Conservation (phyloP, 805 yeast species). For the Groenewaldozyma salmanticensis region DNA sequence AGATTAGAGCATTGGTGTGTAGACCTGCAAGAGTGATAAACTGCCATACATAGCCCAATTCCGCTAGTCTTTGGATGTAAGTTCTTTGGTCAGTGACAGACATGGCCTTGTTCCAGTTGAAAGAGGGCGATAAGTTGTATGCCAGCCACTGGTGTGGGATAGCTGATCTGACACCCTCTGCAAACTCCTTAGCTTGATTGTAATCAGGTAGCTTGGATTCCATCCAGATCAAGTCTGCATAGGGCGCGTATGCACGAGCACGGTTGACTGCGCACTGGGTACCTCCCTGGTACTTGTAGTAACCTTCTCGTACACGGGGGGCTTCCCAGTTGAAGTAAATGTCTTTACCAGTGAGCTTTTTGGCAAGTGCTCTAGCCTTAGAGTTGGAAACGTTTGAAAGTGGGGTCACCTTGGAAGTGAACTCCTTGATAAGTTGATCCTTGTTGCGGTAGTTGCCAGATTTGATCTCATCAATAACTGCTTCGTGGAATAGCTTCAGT, state of each 20-base stretch:
- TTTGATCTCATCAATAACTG: constrained; percentile 72
- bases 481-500: constrained; percentile 81
- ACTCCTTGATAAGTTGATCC: constrained; percentile 51
- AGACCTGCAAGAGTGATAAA: constrained; percentile 95
- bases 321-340: constrained; percentile 90
- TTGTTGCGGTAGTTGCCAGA: constrained; percentile 51
- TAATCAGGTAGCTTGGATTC: constrained; percentile 53
- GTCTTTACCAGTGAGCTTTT: constrained; percentile 67
- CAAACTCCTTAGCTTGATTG: constrained; percentile 39
- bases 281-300: constrained; percentile 93
- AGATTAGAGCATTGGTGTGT: constrained; percentile 90
- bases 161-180: constrained; percentile 35
- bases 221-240: constrained; percentile 53
- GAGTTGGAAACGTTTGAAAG: constrained; percentile 63
- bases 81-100: constrained; percentile 77
- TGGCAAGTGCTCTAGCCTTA: constrained; percentile 72
- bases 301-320: constrained; percentile 93
- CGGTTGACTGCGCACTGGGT: constrained; percentile 96
- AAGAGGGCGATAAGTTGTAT: constrained; percentile 68
- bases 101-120: constrained; percentile 98
- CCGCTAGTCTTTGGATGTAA: constrained; percentile 74
- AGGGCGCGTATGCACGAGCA: constrained; percentile 91
- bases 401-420: constrained; percentile 63
- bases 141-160: constrained; percentile 48
- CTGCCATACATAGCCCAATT: constrained; percentile 94